phyloP scores from a whole-genome alignment of 208 protist genomes.

The Tritrichomonas foetus region DNA sequence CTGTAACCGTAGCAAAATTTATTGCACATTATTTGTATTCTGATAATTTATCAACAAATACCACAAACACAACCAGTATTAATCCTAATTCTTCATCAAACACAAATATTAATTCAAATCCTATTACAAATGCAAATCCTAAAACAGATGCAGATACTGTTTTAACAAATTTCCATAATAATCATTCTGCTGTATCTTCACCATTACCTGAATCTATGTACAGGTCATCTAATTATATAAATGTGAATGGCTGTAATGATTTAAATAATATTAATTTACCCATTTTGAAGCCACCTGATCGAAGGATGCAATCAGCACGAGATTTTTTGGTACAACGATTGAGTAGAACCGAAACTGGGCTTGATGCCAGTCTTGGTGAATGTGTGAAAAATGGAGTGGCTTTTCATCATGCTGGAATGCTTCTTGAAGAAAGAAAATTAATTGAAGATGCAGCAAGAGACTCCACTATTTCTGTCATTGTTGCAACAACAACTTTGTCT shows the following conservation, averaged over 20 bases:
- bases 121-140: too few species aligned
- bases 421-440: constrained; percentile 2
- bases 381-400: background rate
- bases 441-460: background rate
- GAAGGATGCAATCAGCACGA: background rate
- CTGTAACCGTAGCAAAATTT: background rate
- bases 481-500: constrained; percentile 23
- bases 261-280: background rate
- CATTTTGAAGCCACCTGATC: background rate
- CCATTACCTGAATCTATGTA: too few species aligned
- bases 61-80: background rate
- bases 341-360: background rate
- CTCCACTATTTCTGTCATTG: background rate
- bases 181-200: too few species aligned
- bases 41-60: background rate
- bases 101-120: too few species aligned
- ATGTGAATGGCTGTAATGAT: too few species aligned
- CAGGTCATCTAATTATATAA: too few species aligned
- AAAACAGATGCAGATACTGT: too few species aligned
- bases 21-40: background rate
- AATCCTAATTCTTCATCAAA: too few species aligned
- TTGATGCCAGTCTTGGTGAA: background rate
- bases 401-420: constrained; percentile 32
- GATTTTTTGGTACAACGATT: background rate
- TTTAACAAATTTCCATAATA: too few species aligned